Evolutionary conservation across 2,329 filamentous ascomycete species (phyloP).

Genomic region (Bipolaris oryzae): DNA sequence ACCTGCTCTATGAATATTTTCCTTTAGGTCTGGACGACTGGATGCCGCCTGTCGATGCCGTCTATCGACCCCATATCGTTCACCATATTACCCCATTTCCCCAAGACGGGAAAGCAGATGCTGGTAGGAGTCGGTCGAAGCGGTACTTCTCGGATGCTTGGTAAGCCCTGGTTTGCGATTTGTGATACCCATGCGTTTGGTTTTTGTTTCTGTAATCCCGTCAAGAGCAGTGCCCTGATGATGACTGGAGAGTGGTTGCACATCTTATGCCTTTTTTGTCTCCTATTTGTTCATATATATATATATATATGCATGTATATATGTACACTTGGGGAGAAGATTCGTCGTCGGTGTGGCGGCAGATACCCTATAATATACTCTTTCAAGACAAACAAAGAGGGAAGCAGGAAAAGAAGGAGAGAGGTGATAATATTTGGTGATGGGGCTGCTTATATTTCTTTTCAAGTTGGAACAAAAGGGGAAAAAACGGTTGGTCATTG

Average conservation of each 20-base stretch:
- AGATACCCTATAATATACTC: neutral
- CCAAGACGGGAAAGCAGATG: conserved; percentile 54
- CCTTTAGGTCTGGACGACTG: conserved; percentile 89
- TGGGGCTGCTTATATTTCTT: neutral
- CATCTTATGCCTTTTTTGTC: neutral
- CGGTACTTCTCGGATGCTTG: conserved; percentile 56
- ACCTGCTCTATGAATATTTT: conserved; percentile 93
- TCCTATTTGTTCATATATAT: neutral
- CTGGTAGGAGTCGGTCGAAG: conserved; percentile 53
- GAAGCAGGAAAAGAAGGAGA: neutral
- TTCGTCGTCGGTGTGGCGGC: neutral
- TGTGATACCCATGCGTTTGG: conserved; percentile 13
- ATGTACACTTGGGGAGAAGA: neutral
- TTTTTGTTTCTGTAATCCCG: conserved; percentile 6
- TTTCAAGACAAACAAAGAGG: neutral
- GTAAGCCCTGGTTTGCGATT: conserved; percentile 11
- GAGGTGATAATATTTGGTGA: neutral
- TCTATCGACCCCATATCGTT: conserved; percentile 90
- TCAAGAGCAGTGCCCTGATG: conserved; percentile 2
- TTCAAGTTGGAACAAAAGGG: neutral
- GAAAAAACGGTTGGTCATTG: neutral
- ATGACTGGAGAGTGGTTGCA: neutral
- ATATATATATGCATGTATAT: neutral
- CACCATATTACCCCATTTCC: conserved; percentile 72
- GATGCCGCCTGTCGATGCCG: conserved; percentile 88